phyloP scores from a whole-genome alignment of 1,284 basidiomycete genomes.

The Microbotryomycetes sp. region DNA sequence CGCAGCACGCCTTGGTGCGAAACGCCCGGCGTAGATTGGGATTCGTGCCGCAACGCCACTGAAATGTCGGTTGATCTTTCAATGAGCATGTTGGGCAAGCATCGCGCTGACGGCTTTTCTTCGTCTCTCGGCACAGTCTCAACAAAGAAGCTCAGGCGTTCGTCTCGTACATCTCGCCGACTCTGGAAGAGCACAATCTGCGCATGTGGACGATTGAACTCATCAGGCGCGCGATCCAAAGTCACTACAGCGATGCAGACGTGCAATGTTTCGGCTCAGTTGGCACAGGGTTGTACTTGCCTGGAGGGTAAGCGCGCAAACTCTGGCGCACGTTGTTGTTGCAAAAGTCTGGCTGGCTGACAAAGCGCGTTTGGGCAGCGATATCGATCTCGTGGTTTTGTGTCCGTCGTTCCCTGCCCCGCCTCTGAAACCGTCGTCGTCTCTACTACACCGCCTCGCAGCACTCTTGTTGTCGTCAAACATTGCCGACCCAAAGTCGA shows the following conservation, averaged over 20 bases:
- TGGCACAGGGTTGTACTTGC: slow-evolving; percentile 89
- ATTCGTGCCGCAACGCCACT: slow-evolving; percentile 65
- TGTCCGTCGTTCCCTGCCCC: slow-evolving; percentile 33
- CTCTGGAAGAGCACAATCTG: slow-evolving; percentile 72
- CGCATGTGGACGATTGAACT: slow-evolving; percentile 67
- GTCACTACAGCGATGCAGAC: slow-evolving; percentile 67
- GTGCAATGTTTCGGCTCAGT: slow-evolving; percentile 88
- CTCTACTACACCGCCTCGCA: slow-evolving; percentile 28
- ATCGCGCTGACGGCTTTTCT: neutral
- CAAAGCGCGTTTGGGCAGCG: slow-evolving; percentile 39
- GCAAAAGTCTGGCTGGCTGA: slow-evolving; percentile 5
- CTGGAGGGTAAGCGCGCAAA: slow-evolving; percentile 72
- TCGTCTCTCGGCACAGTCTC: slow-evolving; percentile 49
- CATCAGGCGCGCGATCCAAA: slow-evolving; percentile 60
- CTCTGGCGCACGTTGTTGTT: neutral
- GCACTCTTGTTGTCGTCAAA: slow-evolving; percentile 26
- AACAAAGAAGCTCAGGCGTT: slow-evolving; percentile 80
- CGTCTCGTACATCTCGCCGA: slow-evolving; percentile 78
- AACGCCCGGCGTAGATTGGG: slow-evolving; percentile 64
- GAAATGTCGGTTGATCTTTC: slow-evolving; percentile 56
- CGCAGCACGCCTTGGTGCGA: slow-evolving; percentile 59
- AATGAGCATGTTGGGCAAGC: neutral
- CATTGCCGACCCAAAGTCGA: slow-evolving; percentile 26
- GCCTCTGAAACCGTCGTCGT: slow-evolving; percentile 21
- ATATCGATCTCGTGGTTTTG: slow-evolving; percentile 53